phyloP scores from a whole-genome alignment of 768 basidiomycete genomes.

The Inosperma sp. region DNA sequence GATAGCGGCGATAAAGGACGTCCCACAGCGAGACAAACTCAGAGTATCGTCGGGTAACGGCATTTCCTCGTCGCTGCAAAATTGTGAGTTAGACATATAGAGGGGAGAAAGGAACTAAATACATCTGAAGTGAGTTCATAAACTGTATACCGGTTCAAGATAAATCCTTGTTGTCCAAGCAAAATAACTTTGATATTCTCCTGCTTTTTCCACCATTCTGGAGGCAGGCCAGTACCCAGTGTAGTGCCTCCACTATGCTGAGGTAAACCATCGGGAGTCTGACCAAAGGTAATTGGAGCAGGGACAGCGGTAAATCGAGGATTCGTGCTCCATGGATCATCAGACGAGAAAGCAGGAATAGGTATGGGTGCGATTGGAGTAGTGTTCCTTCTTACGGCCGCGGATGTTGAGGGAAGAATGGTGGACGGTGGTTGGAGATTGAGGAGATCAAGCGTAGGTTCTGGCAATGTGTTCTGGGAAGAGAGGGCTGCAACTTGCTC shows the following conservation, averaged over 20 bases:
- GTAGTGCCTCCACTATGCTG: conserved; percentile 50
- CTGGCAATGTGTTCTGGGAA: conserved; percentile 72
- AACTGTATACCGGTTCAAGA: conserved; percentile 80
- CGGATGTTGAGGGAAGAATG: conserved; percentile 36
- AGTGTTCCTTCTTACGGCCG: conserved; percentile 41
- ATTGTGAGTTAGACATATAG: conserved; percentile 10
- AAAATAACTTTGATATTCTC: conserved; percentile 68
- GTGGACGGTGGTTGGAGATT: conserved; percentile 50
- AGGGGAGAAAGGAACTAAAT: conserved; percentile 2
- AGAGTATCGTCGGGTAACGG: conserved; percentile 84
- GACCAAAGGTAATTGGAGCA: conserved; percentile 29
- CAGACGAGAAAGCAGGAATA: conserved; percentile 51
- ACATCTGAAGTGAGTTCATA: conserved; percentile 81
- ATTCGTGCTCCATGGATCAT: conserved; percentile 63
- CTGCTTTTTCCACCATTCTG: conserved; percentile 85
- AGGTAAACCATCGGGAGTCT: conserved; percentile 24
- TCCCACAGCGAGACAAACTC: conserved; percentile 94
- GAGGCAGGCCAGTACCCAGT: conserved; percentile 67
- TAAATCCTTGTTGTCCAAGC: conserved; percentile 87
- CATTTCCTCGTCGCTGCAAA: conserved; percentile 47
- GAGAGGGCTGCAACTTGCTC: conserved; percentile 76
- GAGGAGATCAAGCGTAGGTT: conserved; percentile 63
- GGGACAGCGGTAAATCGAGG: conserved; percentile 30
- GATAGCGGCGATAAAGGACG: conserved; percentile 78
- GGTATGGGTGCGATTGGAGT: conserved; percentile 37